These are phyloP conservation scores for Boletus rufocinnamomeus DNA, from an alignment of 768 basidiomycete genomes.

Conservation along the genomic window DNA sequence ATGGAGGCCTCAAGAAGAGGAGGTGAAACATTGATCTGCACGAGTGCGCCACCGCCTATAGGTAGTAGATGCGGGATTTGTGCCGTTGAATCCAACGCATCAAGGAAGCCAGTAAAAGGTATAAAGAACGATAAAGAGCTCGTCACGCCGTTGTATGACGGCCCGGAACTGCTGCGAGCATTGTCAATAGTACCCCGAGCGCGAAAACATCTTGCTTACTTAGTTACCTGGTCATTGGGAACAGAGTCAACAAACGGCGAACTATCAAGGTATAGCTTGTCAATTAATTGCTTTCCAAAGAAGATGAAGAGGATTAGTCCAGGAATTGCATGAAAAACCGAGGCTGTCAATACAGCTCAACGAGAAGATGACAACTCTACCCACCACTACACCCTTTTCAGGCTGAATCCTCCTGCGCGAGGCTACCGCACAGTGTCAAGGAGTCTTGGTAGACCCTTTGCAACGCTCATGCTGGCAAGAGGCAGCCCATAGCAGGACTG, in stretches of 20 bases:
- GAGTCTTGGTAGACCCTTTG: background rate
- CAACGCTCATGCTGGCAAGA: background rate
- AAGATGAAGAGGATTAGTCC: background rate
- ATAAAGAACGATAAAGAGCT: background rate
- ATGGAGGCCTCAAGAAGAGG: background rate
- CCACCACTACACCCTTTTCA: background rate
- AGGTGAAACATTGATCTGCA: background rate
- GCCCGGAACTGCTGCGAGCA: too few relatives aligned
- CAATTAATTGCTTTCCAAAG: too few relatives aligned
- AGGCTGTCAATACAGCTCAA: background rate
- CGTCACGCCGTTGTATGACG: background rate
- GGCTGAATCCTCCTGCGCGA: background rate
- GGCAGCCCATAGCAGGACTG: background rate
- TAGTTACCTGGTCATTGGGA: background rate
- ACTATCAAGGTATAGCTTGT: too few relatives aligned
- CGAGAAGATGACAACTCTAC: background rate
- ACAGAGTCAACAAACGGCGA: background rate
- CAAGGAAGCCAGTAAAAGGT: background rate
- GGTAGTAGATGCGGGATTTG: background rate
- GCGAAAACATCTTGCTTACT: background rate
- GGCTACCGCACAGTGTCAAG: background rate
- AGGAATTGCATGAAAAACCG: background rate
- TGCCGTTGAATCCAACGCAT: background rate
- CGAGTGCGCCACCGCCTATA: background rate
- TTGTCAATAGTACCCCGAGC: background rate